Base-by-base conservation (phyloP, 164 flowering plant genomes). In the Liriodendron chinense region DNA sequence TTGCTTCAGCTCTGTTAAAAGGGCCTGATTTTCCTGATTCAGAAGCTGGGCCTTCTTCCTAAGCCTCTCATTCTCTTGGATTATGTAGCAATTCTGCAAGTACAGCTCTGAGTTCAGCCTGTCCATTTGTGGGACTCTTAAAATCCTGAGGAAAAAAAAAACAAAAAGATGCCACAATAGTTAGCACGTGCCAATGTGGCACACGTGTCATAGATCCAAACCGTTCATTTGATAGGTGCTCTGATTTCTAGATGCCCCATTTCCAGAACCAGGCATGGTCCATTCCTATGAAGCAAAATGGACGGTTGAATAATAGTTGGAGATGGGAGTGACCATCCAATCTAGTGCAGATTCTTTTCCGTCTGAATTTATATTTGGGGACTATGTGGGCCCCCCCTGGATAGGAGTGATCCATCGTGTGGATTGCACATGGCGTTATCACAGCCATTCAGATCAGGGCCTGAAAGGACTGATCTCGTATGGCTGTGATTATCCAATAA, bases 21-120 rank as follows among this genome's bases (percentile, higher is more conserved):
- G 84, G 9, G 84, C 89, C 80, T 90, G 85, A 69, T 91, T 86
- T 81, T 88, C 92, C 78, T 84, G 80, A 78, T 86, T 87, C 53
- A 86, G 90, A 26, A 70, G 79, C 28, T 86, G 84, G 25, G 90
- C 91, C 74, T 84, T 86, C 85, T 80, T 88, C 82, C 88, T 83
- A 34, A 88, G 85, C 85, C 75, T 83, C 74, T 89, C 88, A 78
- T 90, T 88, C 79, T 88, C 90, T 69, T 83, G 77, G 68, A 88
- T 84, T 23, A 89, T 86, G 77, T 84, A 78, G 66, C 82, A 87
- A 85, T 86, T 89, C 78, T 89, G 84, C 84, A 82, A 34, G 77
- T 83, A 86, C 70, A 89, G 80, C 80, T 88, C 76, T 56, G 87
- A 78, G 80, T 90, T 90, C 62, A 83, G 64, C 80, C 84, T 84